Conservation (phyloP, 148 eudicot species). For the Beta vulgaris region DNA sequence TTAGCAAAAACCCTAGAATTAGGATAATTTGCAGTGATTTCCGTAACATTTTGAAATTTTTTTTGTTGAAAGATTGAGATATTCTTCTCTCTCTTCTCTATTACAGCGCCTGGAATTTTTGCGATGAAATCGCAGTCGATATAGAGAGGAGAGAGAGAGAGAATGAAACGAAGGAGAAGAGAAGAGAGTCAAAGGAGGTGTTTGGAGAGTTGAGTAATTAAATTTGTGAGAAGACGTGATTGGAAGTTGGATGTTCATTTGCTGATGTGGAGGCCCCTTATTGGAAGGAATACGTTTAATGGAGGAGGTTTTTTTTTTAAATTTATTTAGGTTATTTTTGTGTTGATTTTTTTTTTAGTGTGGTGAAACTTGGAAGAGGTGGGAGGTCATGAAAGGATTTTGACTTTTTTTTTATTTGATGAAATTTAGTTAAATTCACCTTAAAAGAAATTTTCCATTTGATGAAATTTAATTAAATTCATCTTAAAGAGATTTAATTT, state of each 20-base stretch:
- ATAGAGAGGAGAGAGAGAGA: conserved; percentile 23
- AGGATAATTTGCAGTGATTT: conserved; percentile 29
- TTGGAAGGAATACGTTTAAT: conserved; percentile 22
- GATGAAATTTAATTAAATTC: too few relatives aligned
- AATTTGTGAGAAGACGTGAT: conserved; percentile 11
- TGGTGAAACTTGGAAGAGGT: neutral
- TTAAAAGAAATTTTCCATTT: too few relatives aligned
- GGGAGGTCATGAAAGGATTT: too few relatives aligned
- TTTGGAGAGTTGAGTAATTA: neutral
- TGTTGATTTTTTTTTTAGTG: neutral
- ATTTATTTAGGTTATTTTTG: too few relatives aligned
- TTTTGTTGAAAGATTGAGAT: neutral
- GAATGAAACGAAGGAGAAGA: neutral
- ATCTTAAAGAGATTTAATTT: too few relatives aligned
- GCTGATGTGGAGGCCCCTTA: conserved; percentile 19
- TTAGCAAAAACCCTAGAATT: conserved; percentile 43
- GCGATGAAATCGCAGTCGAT: conserved; percentile 27
- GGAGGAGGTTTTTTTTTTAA: neutral
- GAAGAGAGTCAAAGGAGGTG: neutral
- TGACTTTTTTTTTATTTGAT: too few relatives aligned
- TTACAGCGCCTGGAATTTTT: neutral
- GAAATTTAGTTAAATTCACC: too few relatives aligned
- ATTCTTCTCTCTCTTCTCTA: neutral
- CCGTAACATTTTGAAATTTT: conserved; percentile 14
- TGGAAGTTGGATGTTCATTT: neutral